A percentile compares a stretch with the other conserved stretches of the same genome.
phyloP scores from a whole-genome alignment of 345 rosid genomes.

The Boechera divaricarpa region DNA sequence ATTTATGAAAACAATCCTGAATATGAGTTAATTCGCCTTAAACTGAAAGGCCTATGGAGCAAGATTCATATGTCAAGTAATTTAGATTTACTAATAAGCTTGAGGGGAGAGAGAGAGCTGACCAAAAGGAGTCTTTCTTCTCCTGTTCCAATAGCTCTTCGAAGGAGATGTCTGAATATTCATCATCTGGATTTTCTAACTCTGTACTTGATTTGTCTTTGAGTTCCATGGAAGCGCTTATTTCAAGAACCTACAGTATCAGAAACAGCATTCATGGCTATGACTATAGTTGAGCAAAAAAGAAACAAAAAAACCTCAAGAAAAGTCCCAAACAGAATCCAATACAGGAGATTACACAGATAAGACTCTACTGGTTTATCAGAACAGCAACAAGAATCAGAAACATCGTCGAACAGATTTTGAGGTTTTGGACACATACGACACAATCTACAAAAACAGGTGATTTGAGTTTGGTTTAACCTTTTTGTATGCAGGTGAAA shows the following conservation, averaged over 20 bases:
- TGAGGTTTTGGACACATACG: neutral
- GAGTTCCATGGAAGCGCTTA: constrained; percentile 63
- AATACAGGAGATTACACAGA: neutral
- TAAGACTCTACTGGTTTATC: constrained; percentile 14
- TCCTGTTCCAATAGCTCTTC: constrained; percentile 91
- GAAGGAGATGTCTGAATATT: constrained; percentile 73
- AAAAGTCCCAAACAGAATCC: constrained; percentile 12
- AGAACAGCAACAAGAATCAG: constrained; percentile 1
- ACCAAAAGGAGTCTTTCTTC: constrained; percentile 93
- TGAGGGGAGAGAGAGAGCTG: constrained; percentile 27
- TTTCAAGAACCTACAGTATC: constrained; percentile 71
- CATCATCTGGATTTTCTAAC: constrained; percentile 56
- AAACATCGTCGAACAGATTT: constrained; percentile 5
- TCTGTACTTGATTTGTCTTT: constrained; percentile 54
- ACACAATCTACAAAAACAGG: constrained; percentile 2
- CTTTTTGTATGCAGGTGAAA: constrained; percentile 92
- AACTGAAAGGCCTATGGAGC: neutral
- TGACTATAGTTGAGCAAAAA: constrained; percentile 13
- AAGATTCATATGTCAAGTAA: constrained; percentile 10
- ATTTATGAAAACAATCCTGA: constrained; percentile 15
- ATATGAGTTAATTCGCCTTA: too few relatives aligned
- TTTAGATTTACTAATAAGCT: constrained; percentile 13
- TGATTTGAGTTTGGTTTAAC: constrained; percentile 44
- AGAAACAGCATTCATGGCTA: constrained; percentile 30
- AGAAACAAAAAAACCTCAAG: neutral